phyloP scores from a whole-genome alignment of 495 filamentous ascomycete genomes.

The Rusavskia elegans region DNA sequence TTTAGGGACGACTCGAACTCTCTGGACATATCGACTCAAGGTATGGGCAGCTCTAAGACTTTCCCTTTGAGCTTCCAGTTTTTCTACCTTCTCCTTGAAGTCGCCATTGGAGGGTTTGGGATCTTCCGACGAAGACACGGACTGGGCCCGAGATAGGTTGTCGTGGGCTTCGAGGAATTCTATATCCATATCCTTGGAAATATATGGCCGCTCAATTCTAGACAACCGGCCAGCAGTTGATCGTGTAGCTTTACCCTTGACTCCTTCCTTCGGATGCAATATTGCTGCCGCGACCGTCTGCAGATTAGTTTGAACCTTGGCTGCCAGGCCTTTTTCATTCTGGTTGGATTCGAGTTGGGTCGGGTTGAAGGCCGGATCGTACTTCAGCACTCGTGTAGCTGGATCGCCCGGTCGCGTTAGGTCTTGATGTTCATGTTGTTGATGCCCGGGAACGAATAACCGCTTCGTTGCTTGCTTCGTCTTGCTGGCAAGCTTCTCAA shows the following conservation, averaged over 20 bases:
- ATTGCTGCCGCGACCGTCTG: constrained; percentile 13
- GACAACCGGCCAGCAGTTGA: constrained; percentile 18
- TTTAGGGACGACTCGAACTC: constrained; percentile 20
- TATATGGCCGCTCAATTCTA: constrained; percentile 20
- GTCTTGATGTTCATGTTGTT: not conserved
- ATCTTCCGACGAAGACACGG: constrained; percentile 10
- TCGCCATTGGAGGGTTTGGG: not conserved
- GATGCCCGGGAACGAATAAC: not conserved
- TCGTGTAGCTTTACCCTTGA: constrained; percentile 17
- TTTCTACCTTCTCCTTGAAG: constrained; percentile 13
- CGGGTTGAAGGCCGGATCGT: constrained; percentile 17
- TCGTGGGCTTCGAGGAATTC: constrained; percentile 25
- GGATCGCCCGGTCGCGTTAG: not conserved
- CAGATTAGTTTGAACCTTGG: constrained; percentile 6
- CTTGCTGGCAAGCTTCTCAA: not conserved
- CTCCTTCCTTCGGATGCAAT: constrained; percentile 19
- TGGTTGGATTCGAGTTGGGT: constrained; percentile 4
- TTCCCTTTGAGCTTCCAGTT: constrained; percentile 20
- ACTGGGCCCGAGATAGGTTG: constrained; percentile 13
- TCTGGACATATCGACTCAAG: constrained; percentile 24
- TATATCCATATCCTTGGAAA: constrained; percentile 20
- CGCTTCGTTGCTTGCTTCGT: not conserved
- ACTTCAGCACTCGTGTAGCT: not conserved
- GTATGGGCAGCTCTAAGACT: constrained; percentile 24
- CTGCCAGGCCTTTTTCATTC: constrained; percentile 2